Conservation (phyloP, 2,329 filamentous ascomycete genomes). For the Dichotomopilus funicola region DNA sequence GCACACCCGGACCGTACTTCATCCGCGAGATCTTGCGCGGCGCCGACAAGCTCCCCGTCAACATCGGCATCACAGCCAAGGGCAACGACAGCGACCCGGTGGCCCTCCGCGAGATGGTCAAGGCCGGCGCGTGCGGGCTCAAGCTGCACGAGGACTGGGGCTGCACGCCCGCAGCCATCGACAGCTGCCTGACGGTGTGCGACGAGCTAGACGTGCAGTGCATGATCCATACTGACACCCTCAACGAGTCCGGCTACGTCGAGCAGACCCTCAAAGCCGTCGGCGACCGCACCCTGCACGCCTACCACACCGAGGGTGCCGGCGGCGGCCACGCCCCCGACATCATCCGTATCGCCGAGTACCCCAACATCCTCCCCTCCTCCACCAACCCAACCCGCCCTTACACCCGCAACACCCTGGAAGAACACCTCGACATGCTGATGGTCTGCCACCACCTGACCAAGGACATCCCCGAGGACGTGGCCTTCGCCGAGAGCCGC, state of each 20-base stretch:
- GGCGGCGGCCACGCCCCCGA: conserved; percentile 93
- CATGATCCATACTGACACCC: conserved; percentile 89
- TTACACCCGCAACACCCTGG: conserved; percentile 84
- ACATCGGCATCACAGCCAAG: conserved; percentile 87
- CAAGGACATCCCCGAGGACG: conserved; percentile 89
- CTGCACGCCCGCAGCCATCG: conserved; percentile 82
- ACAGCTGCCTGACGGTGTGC: conserved; percentile 76
- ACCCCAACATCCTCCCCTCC: conserved; percentile 79
- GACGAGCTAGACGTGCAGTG: conserved; percentile 90
- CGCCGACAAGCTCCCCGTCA: conserved; percentile 72
- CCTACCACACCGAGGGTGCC: conserved; percentile 93
- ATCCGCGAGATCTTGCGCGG: conserved; percentile 88
- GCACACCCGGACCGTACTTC: conserved; percentile 78
- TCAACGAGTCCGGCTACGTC: conserved; percentile 97
- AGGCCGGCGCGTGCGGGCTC: conserved; percentile 79
- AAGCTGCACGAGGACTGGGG: conserved; percentile 98
- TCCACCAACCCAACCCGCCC: conserved; percentile 91
- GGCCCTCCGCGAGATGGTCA: conserved; percentile 71
- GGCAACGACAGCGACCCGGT: conserved; percentile 72
- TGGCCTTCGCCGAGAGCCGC: conserved; percentile 88
- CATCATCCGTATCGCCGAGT: conserved; percentile 89
- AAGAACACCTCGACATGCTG: conserved; percentile 96
- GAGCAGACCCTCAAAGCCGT: conserved; percentile 84
- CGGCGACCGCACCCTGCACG: conserved; percentile 83
- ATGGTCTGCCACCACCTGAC: conserved; percentile 97